phyloP scores from a whole-genome alignment of 768 basidiomycete genomes.

The Collybia sordida region DNA sequence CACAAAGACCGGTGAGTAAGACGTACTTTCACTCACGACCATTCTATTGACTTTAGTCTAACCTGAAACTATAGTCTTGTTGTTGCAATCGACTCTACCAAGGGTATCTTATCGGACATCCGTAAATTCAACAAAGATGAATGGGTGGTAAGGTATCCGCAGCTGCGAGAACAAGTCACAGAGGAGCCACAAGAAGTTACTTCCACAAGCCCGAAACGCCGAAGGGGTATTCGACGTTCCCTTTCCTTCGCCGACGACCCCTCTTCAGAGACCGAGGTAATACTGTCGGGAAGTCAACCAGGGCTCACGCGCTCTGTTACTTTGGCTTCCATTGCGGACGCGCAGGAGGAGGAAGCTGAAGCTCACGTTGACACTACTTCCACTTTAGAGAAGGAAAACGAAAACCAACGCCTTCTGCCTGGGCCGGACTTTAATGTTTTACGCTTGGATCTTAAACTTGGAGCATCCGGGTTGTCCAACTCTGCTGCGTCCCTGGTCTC shows the following conservation, averaged over 20 bases:
- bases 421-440: slow-evolving; percentile 81
- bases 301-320: slow-evolving; percentile 61
- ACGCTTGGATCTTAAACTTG: slow-evolving; percentile 90
- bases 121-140: slow-evolving; percentile 80
- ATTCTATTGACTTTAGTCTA: slow-evolving; percentile 5
- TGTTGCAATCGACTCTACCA: slow-evolving; percentile 73
- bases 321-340: slow-evolving; percentile 50
- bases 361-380: slow-evolving; percentile 13
- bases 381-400: slow-evolving; percentile 28
- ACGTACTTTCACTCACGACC: background rate
- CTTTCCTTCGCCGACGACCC: slow-evolving; percentile 89
- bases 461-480: slow-evolving; percentile 64
- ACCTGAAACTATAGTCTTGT: slow-evolving; percentile 52
- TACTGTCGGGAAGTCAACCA: slow-evolving; percentile 48
- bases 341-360: slow-evolving; percentile 35
- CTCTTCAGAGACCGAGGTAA: slow-evolving; percentile 60
- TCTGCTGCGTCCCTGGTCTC: slow-evolving; percentile 76
- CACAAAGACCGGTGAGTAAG: slow-evolving; percentile 69
- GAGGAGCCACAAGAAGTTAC: slow-evolving; percentile 23
- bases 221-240: slow-evolving; percentile 55
- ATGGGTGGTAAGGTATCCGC: slow-evolving; percentile 91
- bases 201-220: slow-evolving; percentile 30
- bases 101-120: slow-evolving; percentile 66
- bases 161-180: slow-evolving; percentile 48
- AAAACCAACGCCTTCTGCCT: slow-evolving; percentile 35